Evolutionary conservation across 179 eudicot genomes (phyloP).

Genomic region (Vitellaria paradoxa): DNA sequence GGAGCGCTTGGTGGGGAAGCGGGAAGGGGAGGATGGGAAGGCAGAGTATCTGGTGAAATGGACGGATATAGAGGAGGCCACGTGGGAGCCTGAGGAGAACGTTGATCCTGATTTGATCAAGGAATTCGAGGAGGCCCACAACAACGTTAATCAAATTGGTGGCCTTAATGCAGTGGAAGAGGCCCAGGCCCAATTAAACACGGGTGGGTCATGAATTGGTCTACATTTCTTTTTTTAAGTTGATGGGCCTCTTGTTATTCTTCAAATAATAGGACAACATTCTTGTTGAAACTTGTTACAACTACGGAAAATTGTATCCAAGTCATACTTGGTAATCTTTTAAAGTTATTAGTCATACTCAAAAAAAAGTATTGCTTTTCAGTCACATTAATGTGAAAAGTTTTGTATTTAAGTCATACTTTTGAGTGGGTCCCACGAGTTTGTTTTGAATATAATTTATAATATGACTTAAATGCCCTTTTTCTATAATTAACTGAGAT

Average conservation of each 20-base stretch:
- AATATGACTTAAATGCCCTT: no score
- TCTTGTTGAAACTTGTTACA: no score
- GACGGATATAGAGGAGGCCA: conserved; percentile 81
- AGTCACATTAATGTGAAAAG: no score
- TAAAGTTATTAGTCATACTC: no score
- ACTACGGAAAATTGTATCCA: no score
- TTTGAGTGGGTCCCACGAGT: no score
- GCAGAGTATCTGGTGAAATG: conserved; percentile 75
- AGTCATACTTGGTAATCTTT: no score
- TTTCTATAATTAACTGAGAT: no score
- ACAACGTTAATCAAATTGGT: not conserved
- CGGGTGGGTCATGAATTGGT: not conserved
- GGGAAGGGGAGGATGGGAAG: conserved; percentile 49
- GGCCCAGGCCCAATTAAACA: conserved; percentile 12
- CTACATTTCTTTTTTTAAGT: not conserved
- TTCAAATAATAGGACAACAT: no score
- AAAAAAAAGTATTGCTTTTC: no score
- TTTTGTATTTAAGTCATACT: no score
- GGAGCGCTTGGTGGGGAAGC: conserved; percentile 44
- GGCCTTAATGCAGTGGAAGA: not conserved
- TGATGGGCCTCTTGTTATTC: not conserved
- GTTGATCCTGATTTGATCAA: conserved; percentile 79
- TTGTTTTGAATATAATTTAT: no score
- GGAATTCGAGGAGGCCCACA: conserved; percentile 43
- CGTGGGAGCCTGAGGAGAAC: conserved; percentile 92